Evolutionary conservation across 805 yeast genomes (phyloP), one percentile per base, ranked within the genome.

Genomic region (Saccharomyces kudriavzevii): DNA sequence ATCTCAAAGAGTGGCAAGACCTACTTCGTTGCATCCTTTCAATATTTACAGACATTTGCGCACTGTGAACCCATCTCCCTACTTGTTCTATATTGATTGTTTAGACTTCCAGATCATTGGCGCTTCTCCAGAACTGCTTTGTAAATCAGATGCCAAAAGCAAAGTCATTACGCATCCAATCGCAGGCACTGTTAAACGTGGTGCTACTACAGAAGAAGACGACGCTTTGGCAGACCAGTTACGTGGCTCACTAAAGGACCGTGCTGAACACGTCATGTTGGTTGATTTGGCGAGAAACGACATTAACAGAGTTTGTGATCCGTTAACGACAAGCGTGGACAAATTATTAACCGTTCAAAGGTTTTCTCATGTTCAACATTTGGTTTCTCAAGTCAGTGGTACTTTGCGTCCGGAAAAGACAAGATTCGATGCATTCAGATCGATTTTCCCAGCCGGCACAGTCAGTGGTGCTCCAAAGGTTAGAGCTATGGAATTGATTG

Each of bases 381-480:
- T 94, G 61, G 97, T 92, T 2, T 87, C 96, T 2, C 95, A 92
- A 70, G 97, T 92, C 22, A 85, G 95, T 56, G 99, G 99, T 13
- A 88, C 85, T 1, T 75, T 94, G 63, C 79, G 99, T 66, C 71
- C 76, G 0, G 97, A 80, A 55, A 85, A 89, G 74, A 84, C 92
- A 11, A 78, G 98, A 59, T 94, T 94, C 66, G 99, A 94, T 74
- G 99, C 99, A 0, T 90, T 94, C 73, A 81, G 99, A 69, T 90
- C 97, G 2, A 89, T 94, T 52, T 94, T 94, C 83, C 99, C 99
- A 22, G 99, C 99, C 1, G 99, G 99, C 47, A 94, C 99, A 1
- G 98, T 92, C 11, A 85, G 95, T 53, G 99, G 99, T 43, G 98
- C 99, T 2, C 99, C 99, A 53, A 94, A 94, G 71, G 96, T 94